Percentiles rank a stretch among this genome's conserved stretches.
These are phyloP conservation scores for Bryoerythrophyllum caledonicum DNA, from an alignment of 225 moss, liverwort and hornwort genomes.

Conservation along the genomic window DNA sequence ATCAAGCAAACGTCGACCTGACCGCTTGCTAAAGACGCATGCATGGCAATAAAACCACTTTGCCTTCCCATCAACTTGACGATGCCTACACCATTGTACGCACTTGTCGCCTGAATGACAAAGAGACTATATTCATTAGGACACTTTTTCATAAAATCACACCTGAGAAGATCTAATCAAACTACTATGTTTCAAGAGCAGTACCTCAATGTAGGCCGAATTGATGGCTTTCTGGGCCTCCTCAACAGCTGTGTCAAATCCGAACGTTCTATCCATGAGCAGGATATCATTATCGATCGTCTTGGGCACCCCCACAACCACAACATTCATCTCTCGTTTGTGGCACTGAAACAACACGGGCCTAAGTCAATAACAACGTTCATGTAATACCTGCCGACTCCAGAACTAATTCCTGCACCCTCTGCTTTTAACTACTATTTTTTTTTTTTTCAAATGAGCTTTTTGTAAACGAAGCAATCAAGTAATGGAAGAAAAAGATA, in stretches of 20 bases:
- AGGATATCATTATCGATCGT: conserved; percentile 97
- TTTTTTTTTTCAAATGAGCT: neutral
- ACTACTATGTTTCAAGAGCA: neutral
- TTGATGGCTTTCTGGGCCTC: conserved; percentile 95
- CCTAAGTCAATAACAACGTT: conserved; percentile 1
- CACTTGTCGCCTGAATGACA: conserved; percentile 72
- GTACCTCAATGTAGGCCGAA: conserved; percentile 88
- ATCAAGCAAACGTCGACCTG: conserved; percentile 95
- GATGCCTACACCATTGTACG: conserved; percentile 85
- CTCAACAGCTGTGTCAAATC: conserved; percentile 97
- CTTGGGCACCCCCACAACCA: conserved; percentile 92
- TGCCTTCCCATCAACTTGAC: conserved; percentile 97
- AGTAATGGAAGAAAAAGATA: neutral
- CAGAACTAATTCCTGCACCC: neutral
- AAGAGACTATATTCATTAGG: neutral
- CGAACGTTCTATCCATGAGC: conserved; percentile 95
- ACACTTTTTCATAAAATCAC: neutral
- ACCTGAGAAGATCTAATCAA: neutral
- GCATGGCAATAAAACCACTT: conserved; percentile 98
- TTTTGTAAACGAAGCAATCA: neutral
- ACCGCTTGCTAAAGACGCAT: conserved; percentile 92
- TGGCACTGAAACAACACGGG: conserved; percentile 44
- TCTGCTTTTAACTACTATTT: neutral
- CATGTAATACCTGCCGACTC: neutral
- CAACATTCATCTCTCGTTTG: conserved; percentile 62